Percentiles rank a stretch among this genome's conserved stretches.
These are phyloP conservation scores for Mycena epipterygia DNA, from an alignment of 768 basidiomycete species.

Conservation along the genomic window DNA sequence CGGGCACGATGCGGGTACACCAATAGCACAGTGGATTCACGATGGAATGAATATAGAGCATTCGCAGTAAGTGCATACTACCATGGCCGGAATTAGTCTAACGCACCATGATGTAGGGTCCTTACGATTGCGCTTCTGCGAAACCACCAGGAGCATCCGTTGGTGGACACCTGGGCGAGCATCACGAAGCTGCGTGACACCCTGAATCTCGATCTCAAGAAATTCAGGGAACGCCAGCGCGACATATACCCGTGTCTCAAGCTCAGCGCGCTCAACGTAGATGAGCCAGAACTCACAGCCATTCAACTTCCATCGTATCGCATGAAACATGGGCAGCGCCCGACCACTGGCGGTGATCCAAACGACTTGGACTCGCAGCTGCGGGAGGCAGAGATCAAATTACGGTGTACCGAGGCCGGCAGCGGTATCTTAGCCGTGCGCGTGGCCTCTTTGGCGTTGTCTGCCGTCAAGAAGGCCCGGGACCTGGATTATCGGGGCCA, in stretches of 20 bases:
- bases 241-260: no score
- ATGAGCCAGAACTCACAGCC: no score
- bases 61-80: neutral
- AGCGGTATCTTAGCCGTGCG: neutral
- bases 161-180: no score
- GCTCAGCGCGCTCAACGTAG: no score
- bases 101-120: constrained; percentile 40
- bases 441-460: neutral
- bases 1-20: neutral
- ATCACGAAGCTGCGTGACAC: no score
- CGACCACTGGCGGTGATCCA: neutral
- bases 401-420: neutral
- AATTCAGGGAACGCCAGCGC: no score
- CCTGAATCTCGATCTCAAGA: no score
- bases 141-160: neutral
- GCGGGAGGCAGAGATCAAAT: neutral
- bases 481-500: neutral
- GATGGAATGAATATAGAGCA: no score
- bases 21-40: neutral
- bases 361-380: neutral
- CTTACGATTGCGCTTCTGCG: neutral
- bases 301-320: neutral
- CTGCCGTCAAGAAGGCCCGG: no score
- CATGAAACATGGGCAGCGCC: neutral
- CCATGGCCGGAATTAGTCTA: neutral